Evolutionary conservation across 208 protist genomes (phyloP).

Genomic region (Crithidia brevicula): DNA sequence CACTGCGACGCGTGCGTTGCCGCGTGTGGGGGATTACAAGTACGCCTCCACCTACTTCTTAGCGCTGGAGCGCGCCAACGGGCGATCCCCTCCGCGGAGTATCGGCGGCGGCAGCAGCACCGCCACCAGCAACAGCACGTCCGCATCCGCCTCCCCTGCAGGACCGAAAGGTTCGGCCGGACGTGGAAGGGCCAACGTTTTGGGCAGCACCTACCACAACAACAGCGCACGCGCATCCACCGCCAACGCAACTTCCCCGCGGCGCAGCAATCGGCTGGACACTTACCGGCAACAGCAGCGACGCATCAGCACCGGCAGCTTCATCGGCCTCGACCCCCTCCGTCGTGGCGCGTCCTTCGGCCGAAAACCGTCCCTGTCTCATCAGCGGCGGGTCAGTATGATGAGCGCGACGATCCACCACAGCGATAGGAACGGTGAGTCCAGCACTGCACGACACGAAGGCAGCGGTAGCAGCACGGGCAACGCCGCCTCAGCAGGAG

Average conservation of each 20-base stretch:
- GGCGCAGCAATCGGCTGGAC: neutral
- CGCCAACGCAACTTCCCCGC: neutral
- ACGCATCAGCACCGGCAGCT: neutral
- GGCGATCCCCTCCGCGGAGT: neutral
- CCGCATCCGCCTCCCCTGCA: neutral
- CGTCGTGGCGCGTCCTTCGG: neutral
- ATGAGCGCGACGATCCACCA: neutral
- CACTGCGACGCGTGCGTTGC: neutral
- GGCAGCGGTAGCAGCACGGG: neutral
- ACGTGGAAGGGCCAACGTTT: neutral
- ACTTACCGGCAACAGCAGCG: neutral
- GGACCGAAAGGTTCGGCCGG: neutral
- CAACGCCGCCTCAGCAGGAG: neutral
- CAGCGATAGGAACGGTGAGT: neutral
- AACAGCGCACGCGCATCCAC: constrained; percentile 3
- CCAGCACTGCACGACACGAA: neutral
- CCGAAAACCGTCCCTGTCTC: neutral
- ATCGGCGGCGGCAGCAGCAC: neutral
- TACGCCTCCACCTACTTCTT: constrained; percentile 32
- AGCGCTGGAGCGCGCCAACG: constrained; percentile 16
- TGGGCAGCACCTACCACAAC: neutral
- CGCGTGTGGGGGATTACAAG: constrained; percentile 16
- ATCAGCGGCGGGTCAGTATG: neutral
- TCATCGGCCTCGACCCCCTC: neutral
- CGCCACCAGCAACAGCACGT: neutral